phyloP scores from a whole-genome alignment of 1,284 basidiomycete species.

The Naganishia liquefaciens region DNA sequence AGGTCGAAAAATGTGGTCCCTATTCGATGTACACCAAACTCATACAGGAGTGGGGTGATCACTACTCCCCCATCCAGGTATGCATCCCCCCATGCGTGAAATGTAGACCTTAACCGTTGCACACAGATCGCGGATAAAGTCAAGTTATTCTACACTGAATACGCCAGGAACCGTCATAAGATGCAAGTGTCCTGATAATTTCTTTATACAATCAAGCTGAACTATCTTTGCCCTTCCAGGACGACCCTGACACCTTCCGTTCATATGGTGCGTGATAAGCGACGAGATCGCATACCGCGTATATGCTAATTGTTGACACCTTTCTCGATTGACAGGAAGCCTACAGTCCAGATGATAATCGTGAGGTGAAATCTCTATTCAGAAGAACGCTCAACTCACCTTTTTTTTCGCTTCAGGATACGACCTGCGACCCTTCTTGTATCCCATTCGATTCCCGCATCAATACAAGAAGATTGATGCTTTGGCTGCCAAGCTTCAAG shows the following conservation, averaged over 20 bases:
- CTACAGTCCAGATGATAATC: conserved; percentile 94
- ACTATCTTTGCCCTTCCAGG: conserved; percentile 36
- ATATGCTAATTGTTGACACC: conserved; percentile 17
- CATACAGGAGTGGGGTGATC: conserved; percentile 81
- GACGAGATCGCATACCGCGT: background rate
- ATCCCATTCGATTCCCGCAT: conserved; percentile 90
- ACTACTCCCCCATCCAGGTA: conserved; percentile 75
- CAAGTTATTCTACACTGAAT: conserved; percentile 95
- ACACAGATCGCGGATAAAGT: conserved; percentile 91
- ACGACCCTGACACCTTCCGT: conserved; percentile 96
- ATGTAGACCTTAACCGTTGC: background rate
- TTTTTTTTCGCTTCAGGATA: conserved; percentile 63
- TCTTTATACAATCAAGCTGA: background rate
- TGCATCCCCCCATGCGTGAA: conserved; percentile 35
- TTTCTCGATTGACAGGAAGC: conserved; percentile 64
- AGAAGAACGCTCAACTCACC: conserved; percentile 13
- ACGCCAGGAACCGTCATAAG: conserved; percentile 96
- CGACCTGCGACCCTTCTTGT: conserved; percentile 93
- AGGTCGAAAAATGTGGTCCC: conserved; percentile 95
- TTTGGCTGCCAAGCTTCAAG: conserved; percentile 70
- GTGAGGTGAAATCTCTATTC: conserved; percentile 57
- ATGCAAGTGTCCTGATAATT: conserved; percentile 60
- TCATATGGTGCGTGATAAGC: conserved; percentile 70
- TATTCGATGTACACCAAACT: conserved; percentile 96
- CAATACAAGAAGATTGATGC: conserved; percentile 95